Conservation (phyloP, 23 red algal species). For the Cyanidioschyzon merolae region DNA sequence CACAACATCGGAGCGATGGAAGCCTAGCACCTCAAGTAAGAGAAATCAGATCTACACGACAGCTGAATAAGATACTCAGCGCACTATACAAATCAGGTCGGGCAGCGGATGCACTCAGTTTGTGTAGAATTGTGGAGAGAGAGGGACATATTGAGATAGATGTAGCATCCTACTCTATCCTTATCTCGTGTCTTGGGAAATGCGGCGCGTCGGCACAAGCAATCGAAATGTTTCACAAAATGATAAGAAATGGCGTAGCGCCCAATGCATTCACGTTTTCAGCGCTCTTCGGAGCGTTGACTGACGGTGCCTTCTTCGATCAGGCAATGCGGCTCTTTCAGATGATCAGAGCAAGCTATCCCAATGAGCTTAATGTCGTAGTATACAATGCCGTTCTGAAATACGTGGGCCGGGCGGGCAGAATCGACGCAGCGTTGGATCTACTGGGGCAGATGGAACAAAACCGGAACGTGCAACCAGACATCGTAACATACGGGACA, state of each 20-base stretch:
- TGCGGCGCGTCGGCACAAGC: constrained; percentile 34
- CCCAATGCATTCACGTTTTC: constrained; percentile 94
- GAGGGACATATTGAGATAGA: constrained; percentile 25
- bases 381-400: constrained; percentile 97
- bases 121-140: constrained; percentile 32
- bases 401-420: constrained; percentile 53
- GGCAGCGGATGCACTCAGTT: constrained; percentile 37
- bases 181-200: constrained; percentile 74
- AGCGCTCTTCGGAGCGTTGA: constrained; percentile 78
- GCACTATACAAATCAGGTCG: constrained; percentile 49
- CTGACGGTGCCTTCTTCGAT: constrained; percentile 32
- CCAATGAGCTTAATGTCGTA: constrained; percentile 63
- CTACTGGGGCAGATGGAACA: constrained; percentile 57
- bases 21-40: background rate
- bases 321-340: constrained; percentile 48
- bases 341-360: constrained; percentile 39
- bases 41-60: constrained; percentile 24
- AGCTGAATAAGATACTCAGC: constrained; percentile 55
- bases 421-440: constrained; percentile 43
- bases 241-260: constrained; percentile 33
- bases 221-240: constrained; percentile 32
- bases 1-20: background rate
- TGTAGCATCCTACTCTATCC: constrained; percentile 60
- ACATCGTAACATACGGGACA: constrained; percentile 95
- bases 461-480: constrained; percentile 35